Conservation (phyloP, 306 rosid species). For the Phaseolus lunatus region DNA sequence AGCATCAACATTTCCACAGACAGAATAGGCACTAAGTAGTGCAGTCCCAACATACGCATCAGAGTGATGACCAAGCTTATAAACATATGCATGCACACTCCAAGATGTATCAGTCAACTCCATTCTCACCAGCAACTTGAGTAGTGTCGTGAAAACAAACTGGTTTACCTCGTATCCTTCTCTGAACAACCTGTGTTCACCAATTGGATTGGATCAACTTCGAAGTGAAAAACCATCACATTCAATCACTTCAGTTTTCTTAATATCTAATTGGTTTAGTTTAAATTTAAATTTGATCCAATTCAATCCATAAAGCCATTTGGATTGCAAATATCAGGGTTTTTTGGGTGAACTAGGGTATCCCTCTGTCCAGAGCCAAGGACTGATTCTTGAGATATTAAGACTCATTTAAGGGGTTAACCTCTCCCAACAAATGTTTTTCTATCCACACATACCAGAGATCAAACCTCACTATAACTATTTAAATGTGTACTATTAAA, state of each 20-base stretch:
- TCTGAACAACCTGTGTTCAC: constrained; percentile 36
- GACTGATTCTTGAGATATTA: neutral
- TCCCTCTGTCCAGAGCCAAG: too few species aligned
- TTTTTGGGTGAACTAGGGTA: too few species aligned
- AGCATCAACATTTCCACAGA: constrained; percentile 36
- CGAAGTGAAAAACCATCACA: neutral
- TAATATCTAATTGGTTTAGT: too few species aligned
- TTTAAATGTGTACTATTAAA: too few species aligned
- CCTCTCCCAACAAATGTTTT: too few species aligned
- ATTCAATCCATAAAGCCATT: too few species aligned
- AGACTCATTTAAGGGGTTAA: too few species aligned
- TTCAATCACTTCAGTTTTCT: too few species aligned
- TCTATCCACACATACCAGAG: neutral
- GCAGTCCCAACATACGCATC: constrained; percentile 46
- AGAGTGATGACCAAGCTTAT: constrained; percentile 45
- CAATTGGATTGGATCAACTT: neutral
- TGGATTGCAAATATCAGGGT: too few species aligned
- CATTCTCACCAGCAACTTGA: constrained; percentile 49
- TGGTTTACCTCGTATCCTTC: constrained; percentile 44
- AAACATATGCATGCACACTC: constrained; percentile 39
- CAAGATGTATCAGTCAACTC: constrained; percentile 33
- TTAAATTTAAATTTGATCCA: too few species aligned
- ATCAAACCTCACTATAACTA: too few species aligned
- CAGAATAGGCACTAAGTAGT: constrained; percentile 46
- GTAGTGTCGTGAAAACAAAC: constrained; percentile 49